Evolutionary conservation across 2,329 filamentous ascomycete genomes (phyloP).

Genomic region (Coccinonectria pachysandricola): DNA sequence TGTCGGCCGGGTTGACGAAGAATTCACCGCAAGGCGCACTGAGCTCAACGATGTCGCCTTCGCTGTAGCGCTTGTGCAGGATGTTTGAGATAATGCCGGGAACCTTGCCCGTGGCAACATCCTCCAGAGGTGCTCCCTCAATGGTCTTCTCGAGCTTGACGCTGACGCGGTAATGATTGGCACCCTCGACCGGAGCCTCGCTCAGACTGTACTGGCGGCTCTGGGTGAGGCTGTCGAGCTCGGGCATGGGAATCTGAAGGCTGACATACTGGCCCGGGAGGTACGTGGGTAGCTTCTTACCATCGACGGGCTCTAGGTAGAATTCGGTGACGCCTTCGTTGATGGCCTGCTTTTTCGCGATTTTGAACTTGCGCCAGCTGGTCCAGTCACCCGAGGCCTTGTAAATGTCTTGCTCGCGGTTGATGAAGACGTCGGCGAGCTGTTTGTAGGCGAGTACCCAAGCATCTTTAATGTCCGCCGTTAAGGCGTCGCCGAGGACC

Average conservation of each 20-base stretch:
- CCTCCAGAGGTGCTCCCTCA: slow-evolving; percentile 19
- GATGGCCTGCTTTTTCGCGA: slow-evolving; percentile 52
- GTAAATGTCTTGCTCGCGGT: slow-evolving; percentile 52
- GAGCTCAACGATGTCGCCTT: slow-evolving; percentile 43
- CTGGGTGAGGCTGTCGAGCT: slow-evolving; percentile 50
- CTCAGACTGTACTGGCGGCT: slow-evolving; percentile 68
- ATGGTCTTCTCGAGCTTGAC: slow-evolving; percentile 54
- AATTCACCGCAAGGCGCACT: slow-evolving; percentile 51
- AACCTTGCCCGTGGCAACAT: slow-evolving; percentile 23
- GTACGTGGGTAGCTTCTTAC: slow-evolving; percentile 45
- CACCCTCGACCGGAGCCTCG: slow-evolving; percentile 39
- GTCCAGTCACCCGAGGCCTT: slow-evolving; percentile 34
- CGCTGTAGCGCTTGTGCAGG: slow-evolving; percentile 36
- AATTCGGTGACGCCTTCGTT: slow-evolving; percentile 54
- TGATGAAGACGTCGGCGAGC: slow-evolving; percentile 62
- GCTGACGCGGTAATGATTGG: slow-evolving; percentile 58
- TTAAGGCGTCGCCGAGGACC: slow-evolving; percentile 58
- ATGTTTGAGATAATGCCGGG: slow-evolving; percentile 43
- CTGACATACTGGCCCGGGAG: slow-evolving; percentile 66
- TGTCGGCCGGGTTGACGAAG: slow-evolving; percentile 41
- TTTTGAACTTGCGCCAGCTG: slow-evolving; percentile 41
- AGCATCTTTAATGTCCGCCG: slow-evolving; percentile 54
- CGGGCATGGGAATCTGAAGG: slow-evolving; percentile 50
- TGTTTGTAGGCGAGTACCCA: slow-evolving; percentile 65
- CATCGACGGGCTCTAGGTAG: slow-evolving; percentile 55